A percentile compares a stretch with the other conserved stretches of the same genome.
Evolutionary conservation across 495 filamentous ascomycete genomes (phyloP).

Genomic region (Penicillium cataractarum): DNA sequence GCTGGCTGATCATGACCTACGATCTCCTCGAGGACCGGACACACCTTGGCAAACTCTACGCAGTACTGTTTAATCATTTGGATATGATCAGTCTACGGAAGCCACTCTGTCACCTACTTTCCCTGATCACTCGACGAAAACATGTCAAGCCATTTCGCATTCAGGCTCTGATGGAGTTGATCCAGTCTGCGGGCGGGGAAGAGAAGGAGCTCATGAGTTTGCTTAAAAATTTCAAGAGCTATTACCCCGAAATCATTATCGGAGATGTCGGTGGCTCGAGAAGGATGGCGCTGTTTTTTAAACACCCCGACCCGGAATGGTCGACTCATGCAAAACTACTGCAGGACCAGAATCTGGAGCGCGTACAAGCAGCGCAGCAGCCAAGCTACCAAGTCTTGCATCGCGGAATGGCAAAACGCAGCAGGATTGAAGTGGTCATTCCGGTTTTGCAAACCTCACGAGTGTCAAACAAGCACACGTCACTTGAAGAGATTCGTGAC

Average conservation of each 20-base stretch:
- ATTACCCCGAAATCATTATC: slow-evolving; percentile 87
- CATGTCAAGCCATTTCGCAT: slow-evolving; percentile 87
- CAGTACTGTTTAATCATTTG: slow-evolving; percentile 79
- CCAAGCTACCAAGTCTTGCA: slow-evolving; percentile 50
- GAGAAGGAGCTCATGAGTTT: slow-evolving; percentile 79
- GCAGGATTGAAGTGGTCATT: slow-evolving; percentile 54
- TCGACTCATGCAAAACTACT: slow-evolving; percentile 66
- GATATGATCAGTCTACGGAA: slow-evolving; percentile 68
- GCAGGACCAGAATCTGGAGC: slow-evolving; percentile 57
- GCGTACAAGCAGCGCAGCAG: slow-evolving; percentile 28
- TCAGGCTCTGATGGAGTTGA: slow-evolving; percentile 70
- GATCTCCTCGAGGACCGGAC: slow-evolving; percentile 68
- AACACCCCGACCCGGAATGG: slow-evolving; percentile 83
- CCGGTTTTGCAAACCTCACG: slow-evolving; percentile 76
- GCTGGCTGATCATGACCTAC: slow-evolving; percentile 82
- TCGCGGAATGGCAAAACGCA: slow-evolving; percentile 48
- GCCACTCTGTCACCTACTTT: slow-evolving; percentile 77
- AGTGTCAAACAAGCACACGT: slow-evolving; percentile 50
- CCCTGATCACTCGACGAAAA: slow-evolving; percentile 79
- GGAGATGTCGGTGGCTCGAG: slow-evolving; percentile 55
- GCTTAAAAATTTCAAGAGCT: slow-evolving; percentile 83
- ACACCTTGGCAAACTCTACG: slow-evolving; percentile 71
- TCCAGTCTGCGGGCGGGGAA: slow-evolving; percentile 48
- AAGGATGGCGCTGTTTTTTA: slow-evolving; percentile 46
- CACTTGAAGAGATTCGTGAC: slow-evolving; percentile 78